These are phyloP conservation scores for Tremella fuciformis DNA, from an alignment of 768 basidiomycete species.

Conservation along the genomic window DNA sequence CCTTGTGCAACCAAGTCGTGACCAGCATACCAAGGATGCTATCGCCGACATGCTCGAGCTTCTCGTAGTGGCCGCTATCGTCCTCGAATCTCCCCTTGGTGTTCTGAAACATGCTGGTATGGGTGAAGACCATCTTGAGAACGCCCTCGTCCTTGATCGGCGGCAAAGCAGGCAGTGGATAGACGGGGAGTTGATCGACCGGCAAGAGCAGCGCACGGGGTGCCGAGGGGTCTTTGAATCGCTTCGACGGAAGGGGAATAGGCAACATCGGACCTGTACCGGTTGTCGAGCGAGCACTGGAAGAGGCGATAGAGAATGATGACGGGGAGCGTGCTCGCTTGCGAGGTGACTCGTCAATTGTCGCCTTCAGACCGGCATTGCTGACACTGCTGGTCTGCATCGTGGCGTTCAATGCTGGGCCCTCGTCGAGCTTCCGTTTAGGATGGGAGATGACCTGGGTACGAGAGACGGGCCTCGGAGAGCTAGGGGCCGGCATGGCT, in stretches of 20 bases:
- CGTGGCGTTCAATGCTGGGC: too few species aligned
- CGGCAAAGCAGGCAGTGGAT: conserved; percentile 44
- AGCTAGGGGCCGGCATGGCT: too few species aligned
- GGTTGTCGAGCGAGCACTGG: background rate
- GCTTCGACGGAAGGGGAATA: conserved; percentile 39
- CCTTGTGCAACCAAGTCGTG: conserved; percentile 46
- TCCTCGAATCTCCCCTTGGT: conserved; percentile 38
- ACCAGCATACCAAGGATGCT: conserved; percentile 45
- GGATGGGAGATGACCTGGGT: too few species aligned
- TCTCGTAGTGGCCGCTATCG: conserved; percentile 44
- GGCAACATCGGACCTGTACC: conserved; percentile 23
- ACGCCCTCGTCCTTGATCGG: conserved; percentile 29
- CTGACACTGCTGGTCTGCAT: too few species aligned
- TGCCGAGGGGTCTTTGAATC: conserved; percentile 30
- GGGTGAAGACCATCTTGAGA: conserved; percentile 39
- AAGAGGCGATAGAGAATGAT: background rate
- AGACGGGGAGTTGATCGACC: conserved; percentile 42
- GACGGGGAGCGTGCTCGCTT: background rate
- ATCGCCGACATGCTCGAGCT: conserved; percentile 49
- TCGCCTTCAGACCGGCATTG: too few species aligned
- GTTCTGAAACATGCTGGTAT: conserved; percentile 32
- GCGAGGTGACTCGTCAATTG: too few species aligned
- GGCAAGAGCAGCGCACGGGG: conserved; percentile 39
- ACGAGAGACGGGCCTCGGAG: too few species aligned
- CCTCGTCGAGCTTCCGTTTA: too few species aligned